Evolutionary conservation across 495 filamentous ascomycete species (phyloP), one percentile per base, ranked within the genome.

Genomic region (Penicillium desertorum): DNA sequence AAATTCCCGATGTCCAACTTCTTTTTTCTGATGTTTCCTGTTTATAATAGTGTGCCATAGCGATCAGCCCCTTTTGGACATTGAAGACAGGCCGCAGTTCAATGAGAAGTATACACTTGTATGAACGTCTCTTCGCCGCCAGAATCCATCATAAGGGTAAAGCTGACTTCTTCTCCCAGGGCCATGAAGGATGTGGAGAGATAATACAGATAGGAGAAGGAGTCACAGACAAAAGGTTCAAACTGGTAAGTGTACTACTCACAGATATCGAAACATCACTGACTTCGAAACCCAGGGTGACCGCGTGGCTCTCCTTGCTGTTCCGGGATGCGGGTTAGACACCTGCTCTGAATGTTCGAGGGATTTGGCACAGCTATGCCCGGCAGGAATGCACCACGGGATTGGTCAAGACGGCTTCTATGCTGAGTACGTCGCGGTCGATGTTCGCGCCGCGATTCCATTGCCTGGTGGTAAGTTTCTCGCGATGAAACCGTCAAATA

Each of bases 341-440:
- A 61, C 32, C 12, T 66, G 63, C 46, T 23, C 57, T 7, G 63
- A 66, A 48, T 66, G 63, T 30, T 63, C 61, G 1, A 58, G 63
- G 42, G 51, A 61, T 43, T 47, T 66, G 22, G 32, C 49, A 12
- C 63, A 66, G 48, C 58, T 66, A 4, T 66, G 63, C 34, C 51
- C 63, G 1, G 10, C 10, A 16, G 63, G 63, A 2, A 30, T 39
- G 41, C 63, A 63, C 37, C 63, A 66, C 23, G 63, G 63, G 0
- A 66, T 66, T 34, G 63, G 63, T 5, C 63, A 66, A 22, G 63
- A 66, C 37, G 63, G 63, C 7, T 66, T 66, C 54, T 66, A 61
- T 42, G 57, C 63, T 4, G 54, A 63, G 27, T 66, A 63, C n/a
- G 61, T 63, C 5, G 63, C 46, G n/a, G 51, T 66, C 9, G 52